Evolutionary conservation across 768 basidiomycete genomes (phyloP), one percentile per base, ranked within the genome.

Genomic region (Kwoniella bestiolae): DNA sequence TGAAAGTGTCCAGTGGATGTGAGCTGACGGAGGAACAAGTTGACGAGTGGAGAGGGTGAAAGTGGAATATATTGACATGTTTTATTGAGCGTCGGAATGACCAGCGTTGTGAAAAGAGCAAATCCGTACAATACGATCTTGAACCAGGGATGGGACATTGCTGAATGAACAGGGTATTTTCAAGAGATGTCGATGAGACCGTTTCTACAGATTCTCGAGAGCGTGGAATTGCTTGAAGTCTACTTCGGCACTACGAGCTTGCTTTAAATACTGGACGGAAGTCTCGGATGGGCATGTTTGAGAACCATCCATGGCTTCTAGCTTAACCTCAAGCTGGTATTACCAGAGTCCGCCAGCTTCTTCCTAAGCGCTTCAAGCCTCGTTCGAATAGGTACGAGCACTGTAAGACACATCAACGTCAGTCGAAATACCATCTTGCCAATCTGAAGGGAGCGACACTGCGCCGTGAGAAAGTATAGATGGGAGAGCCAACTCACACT

Each of bases 401-500:
- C 76, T 77, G 41, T 16, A n/a, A n/a, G n/a, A n/a, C n/a, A n/a
- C n/a, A n/a, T n/a, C n/a, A n/a, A n/a, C 38, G 18, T 14, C 38
- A 41, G 38, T 18, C 38, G 8, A 9, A 41, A 41, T 18, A 41
- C 1, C 18, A 53, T 31, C 0, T n/a, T 34, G 62, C 56, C 59
- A 21, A 38, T 11, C 21, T n/a, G n/a, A n/a, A n/a, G n/a, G n/a
- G n/a, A 32, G 18, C 61, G 46, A 51, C 23, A 5, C n/a, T 50
- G 41, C 31, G 21, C 26, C 2, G 29, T 58, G n/a, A 50, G 25
- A 18, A 14, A 21, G 16, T 56, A 7, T 5, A 46, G n/a, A 35
- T 12, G n/a, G 46, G 38, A 28, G 3, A 18, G 23, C 38, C 16
- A 49, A 71, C 82, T 74, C 60, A 83, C 82, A 79, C 56, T 81